Percentiles rank a stretch among this genome's conserved stretches.
These are phyloP conservation scores for Chlorella sp. DNA, from an alignment of 139 green algal genomes.

Conservation along the genomic window DNA sequence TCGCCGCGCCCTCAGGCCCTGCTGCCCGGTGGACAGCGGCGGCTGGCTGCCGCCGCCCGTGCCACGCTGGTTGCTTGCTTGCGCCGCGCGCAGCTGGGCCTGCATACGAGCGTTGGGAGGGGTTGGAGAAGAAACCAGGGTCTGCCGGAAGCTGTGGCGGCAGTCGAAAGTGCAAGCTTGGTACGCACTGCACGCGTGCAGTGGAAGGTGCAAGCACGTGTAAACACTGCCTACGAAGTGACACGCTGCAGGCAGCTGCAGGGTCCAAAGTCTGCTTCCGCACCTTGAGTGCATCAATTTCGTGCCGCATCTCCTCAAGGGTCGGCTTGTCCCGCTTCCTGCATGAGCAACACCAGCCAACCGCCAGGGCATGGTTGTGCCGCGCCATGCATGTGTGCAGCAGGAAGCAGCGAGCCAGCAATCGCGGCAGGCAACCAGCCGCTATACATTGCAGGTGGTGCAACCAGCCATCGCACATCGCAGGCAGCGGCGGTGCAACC, in stretches of 20 bases:
- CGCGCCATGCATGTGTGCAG: background rate
- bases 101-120: background rate
- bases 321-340: conserved; percentile 28
- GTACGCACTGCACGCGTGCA: too few relatives aligned
- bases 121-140: background rate
- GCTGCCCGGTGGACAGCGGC: background rate
- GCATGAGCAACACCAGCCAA: background rate
- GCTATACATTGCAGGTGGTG: background rate
- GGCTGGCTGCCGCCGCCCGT: conserved; percentile 1
- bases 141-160: too few relatives aligned
- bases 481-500: background rate
- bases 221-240: too few relatives aligned
- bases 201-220: too few relatives aligned
- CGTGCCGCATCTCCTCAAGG: conserved; percentile 16
- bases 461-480: background rate
- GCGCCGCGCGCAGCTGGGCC: background rate
- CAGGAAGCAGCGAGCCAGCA: too few relatives aligned
- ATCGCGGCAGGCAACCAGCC: too few relatives aligned
- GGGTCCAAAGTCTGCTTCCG: background rate
- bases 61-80: background rate
- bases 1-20: background rate
- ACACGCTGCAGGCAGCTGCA: too few relatives aligned
- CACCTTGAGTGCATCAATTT: conserved; percentile 36
- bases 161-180: too few relatives aligned
- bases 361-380: too few relatives aligned